Evolutionary conservation across 306 rosid species (phyloP), one percentile per base, ranked within the genome.

Genomic region (Senna tora): DNA sequence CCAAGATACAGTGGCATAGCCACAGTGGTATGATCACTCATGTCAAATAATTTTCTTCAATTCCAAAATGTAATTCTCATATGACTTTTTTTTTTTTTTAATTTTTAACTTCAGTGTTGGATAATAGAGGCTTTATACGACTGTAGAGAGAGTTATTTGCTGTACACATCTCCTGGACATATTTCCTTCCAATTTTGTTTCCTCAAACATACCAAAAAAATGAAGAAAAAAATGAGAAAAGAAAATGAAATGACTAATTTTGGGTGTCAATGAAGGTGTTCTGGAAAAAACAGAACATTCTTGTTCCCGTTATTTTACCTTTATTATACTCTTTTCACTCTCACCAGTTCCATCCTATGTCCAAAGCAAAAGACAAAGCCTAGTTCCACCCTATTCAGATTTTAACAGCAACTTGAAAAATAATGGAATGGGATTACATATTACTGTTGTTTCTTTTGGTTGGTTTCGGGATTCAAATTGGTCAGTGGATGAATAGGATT

Each of bases 1-100:
- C 92, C 89, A 58, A 86, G 94, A 82, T 91, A 83, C 89, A 83
- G 76, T 80, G 96, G 85, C 64, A 76, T 93, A 55, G 77, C 98
- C 67, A 83, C 97, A 62, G 82, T 82, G 59, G 91, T 88, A 75
- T 90, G 84, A 81, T 75, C 49, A 70, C 57, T 71, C 69, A 67
- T 71, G 76, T 41, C 52, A 72, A 79, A 66, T 71, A 74, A 65
- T 73, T 65, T 74, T 83, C 45, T 65, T 70, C 1, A 73, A 46
- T 78, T 74, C 62, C 72, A 70, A 69, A 53, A 34, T 81, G 88
- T 79, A 80, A 75, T 83, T 74, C 71, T 62, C 68, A 67, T 63
- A 55, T 80, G 46, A 73, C 77, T 8, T 38, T 42, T 33, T 45
- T 46, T 2, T 60, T 38, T 19, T 5, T 1, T 32, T 9, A 59